Percentiles rank a stretch among this genome's conserved stretches.
These are phyloP conservation scores for Chalciporus sp. DNA, from an alignment of 1,284 basidiomycete species.

Conservation along the genomic window DNA sequence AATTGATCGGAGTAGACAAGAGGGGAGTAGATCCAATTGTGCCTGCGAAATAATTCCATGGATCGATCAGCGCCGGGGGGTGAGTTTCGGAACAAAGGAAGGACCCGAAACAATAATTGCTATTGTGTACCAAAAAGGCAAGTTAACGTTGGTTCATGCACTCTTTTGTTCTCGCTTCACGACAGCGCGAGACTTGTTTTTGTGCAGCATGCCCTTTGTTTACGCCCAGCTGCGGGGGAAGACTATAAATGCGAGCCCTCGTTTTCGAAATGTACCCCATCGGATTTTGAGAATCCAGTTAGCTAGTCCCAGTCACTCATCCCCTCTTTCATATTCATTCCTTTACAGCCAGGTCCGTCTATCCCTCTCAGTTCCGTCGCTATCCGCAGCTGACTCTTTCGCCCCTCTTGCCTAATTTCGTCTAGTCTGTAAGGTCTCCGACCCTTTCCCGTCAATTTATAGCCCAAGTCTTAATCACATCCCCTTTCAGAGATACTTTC, in stretches of 20 bases:
- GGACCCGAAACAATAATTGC: slow-evolving; percentile 14
- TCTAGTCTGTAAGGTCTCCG: slow-evolving; percentile 30
- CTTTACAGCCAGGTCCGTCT: slow-evolving; percentile 33
- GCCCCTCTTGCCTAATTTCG: slow-evolving; percentile 9
- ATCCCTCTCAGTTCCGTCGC: background rate
- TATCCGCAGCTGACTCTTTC: slow-evolving; percentile 9
- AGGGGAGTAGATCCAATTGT: background rate
- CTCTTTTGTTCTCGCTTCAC: slow-evolving; percentile 37
- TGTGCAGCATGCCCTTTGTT: slow-evolving; percentile 24
- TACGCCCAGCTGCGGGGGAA: slow-evolving; percentile 3
- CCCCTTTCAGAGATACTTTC: slow-evolving; percentile 6
- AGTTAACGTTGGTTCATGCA: slow-evolving; percentile 1
- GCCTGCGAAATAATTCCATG: background rate
- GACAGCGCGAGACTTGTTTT: slow-evolving; percentile 12
- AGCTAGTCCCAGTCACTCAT: too few relatives aligned
- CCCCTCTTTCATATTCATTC: slow-evolving; percentile 2
- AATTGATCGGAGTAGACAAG: background rate
- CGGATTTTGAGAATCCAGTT: slow-evolving; percentile 41
- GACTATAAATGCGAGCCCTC: slow-evolving; percentile 27
- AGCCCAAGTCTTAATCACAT: background rate
- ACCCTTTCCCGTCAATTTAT: background rate
- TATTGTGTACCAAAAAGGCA: slow-evolving; percentile 36
- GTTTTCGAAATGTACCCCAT: slow-evolving; percentile 7
- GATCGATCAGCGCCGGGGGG: background rate
- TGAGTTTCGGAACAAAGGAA: slow-evolving; percentile 18